These are phyloP conservation scores for Rhodotorula sp. DNA, from an alignment of 1,284 basidiomycete species.

Conservation along the genomic window DNA sequence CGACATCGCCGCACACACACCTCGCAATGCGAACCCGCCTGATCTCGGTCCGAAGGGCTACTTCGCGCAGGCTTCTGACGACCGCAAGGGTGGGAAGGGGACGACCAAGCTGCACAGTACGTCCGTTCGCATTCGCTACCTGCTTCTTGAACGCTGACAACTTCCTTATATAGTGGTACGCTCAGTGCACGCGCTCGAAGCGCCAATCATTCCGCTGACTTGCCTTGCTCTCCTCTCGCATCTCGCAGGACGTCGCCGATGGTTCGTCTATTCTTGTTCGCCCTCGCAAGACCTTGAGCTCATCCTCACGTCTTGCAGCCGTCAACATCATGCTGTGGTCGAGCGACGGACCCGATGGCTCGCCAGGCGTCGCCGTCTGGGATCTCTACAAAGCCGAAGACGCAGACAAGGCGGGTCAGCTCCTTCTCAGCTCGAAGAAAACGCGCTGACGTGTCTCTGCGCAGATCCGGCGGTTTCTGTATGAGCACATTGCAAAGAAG, in stretches of 20 bases:
- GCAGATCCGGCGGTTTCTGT: constrained; percentile 69
- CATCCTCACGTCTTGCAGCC: constrained; percentile 51
- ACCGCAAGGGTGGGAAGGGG: constrained; percentile 66
- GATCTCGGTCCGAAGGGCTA: constrained; percentile 74
- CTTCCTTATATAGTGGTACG: constrained; percentile 4
- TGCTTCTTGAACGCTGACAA: neutral
- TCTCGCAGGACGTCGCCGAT: constrained; percentile 77
- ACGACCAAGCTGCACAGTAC: constrained; percentile 81
- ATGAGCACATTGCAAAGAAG: constrained; percentile 49
- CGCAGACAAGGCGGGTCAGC: constrained; percentile 56
- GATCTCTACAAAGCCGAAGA: constrained; percentile 84
- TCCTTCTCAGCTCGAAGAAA: neutral
- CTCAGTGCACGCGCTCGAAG: neutral
- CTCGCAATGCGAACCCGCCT: constrained; percentile 74
- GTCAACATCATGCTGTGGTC: constrained; percentile 87
- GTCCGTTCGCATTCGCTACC: neutral
- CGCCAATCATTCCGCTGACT: neutral
- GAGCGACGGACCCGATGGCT: constrained; percentile 61
- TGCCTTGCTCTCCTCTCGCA: neutral
- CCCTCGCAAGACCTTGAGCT: neutral
- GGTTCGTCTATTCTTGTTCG: constrained; percentile 2
- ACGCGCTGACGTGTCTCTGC: neutral
- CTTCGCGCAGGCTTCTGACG: constrained; percentile 52
- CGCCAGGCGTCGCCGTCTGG: constrained; percentile 82
- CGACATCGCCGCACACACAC: constrained; percentile 82